These are phyloP conservation scores for Inonotus hispidus DNA, from an alignment of 1,284 basidiomycete genomes.

Conservation along the genomic window DNA sequence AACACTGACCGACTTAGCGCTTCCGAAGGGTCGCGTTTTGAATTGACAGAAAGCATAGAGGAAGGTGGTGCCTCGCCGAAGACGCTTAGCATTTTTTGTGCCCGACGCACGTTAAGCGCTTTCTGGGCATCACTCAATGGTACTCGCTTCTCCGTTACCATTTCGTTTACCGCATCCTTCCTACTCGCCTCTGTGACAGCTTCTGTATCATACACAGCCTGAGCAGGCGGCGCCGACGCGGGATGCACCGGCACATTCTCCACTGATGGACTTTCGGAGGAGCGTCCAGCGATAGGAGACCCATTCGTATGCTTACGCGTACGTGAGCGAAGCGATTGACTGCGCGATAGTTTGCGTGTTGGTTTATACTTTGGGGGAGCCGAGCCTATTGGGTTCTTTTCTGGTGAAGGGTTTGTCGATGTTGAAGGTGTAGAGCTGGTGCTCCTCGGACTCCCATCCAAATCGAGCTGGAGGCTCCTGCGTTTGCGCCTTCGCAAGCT, in stretches of 20 bases:
- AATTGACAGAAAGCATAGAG: neutral
- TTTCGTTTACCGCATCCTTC: neutral
- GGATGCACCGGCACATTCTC: neutral
- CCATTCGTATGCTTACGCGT: neutral
- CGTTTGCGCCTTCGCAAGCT: conserved; percentile 8
- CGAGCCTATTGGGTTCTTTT: neutral
- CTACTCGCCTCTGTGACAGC: neutral
- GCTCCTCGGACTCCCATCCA: neutral
- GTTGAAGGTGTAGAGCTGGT: neutral
- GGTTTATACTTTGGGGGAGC: neutral
- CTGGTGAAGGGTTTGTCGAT: neutral
- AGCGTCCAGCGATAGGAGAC: neutral
- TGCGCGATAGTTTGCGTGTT: neutral
- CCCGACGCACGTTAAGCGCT: conserved; percentile 15
- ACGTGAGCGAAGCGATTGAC: neutral
- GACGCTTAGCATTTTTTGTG: conserved; percentile 15
- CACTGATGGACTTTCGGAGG: neutral
- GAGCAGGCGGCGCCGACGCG: neutral
- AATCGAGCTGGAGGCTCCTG: conserved; percentile 4
- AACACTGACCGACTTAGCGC: neutral
- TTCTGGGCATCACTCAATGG: neutral
- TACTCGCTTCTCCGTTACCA: neutral
- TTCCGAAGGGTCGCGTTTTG: neutral
- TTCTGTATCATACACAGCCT: neutral
- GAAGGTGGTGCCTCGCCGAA: conserved; percentile 12